Base-by-base conservation (phyloP, 2,329 filamentous ascomycete species). In the Mollisiaceae sp. region DNA sequence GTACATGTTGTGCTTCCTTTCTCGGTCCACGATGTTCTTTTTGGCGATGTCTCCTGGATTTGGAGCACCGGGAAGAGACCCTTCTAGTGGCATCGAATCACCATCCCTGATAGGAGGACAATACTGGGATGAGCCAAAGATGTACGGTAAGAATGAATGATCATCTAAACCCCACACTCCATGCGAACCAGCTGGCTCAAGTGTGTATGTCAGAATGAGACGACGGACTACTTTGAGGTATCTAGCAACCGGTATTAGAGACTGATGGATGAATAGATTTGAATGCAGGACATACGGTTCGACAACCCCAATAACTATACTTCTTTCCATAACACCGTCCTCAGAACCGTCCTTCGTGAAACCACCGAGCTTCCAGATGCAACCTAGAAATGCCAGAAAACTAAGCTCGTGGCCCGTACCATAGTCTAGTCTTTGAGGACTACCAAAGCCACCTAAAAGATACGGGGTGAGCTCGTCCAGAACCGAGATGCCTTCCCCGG, bases 111-210 rank as follows among this genome's bases (percentile, higher is more conserved):
- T 91, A 1, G 94, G 86, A 0, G 93, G 90, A 11, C 90, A 90
- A 47, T 96, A 83, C 76, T 99, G 95, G 0, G 95, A 94, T 1
- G 94, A 97, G 38, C 95, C 95, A 69, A 98, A 94, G 64, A 99
- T 92, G 78, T 98, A 99, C 0, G 95, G 91, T 32, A 95, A 78
- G 77, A 99, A 98, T 9, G 89, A 94, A 79, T 99, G 94, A 77
- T 99, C 95, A 76, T 99, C 95, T n/a, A 99, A 84, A 22, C 95
- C 95, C 95, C 95, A 99, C 22, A 99, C 95, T 2, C 95, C 95
- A 76, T 98, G 95, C 1, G 94, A 97, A 2, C 95, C 95, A 6
- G 95, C 95, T 4, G 95, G 95, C 76, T 99, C 95, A 22, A 99
- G 86, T 0, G 90, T 97, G 77, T 98, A 99, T 2, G 89, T 94